These are phyloP conservation scores for Podaxis sp. DNA, from an alignment of 768 basidiomycete genomes.

Conservation along the genomic window DNA sequence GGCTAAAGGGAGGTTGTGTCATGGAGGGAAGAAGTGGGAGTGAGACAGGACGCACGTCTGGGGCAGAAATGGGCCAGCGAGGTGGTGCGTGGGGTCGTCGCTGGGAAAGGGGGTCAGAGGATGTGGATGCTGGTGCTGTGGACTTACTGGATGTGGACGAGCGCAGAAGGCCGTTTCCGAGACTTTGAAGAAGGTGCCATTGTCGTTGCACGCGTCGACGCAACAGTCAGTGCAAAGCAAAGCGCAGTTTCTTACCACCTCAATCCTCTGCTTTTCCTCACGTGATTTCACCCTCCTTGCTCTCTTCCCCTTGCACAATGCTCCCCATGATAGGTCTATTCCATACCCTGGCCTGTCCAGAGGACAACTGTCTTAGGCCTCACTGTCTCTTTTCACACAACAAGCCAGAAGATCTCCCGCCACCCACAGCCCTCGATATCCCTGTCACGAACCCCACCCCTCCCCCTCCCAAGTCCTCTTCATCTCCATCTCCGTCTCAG, in stretches of 20 bases:
- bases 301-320: conserved; percentile 38
- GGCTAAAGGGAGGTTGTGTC: conserved; percentile 29
- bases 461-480: conserved; percentile 17
- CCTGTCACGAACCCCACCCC: conserved; percentile 31
- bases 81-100: conserved; percentile 57
- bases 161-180: background rate
- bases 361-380: conserved; percentile 45
- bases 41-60: conserved; percentile 50
- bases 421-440: conserved; percentile 36
- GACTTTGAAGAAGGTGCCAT: background rate
- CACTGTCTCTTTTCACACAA: conserved; percentile 70
- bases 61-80: conserved; percentile 60
- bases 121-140: background rate
- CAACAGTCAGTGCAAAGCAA: background rate
- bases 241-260: background rate
- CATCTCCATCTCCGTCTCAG: conserved; percentile 26
- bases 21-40: background rate
- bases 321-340: conserved; percentile 65
- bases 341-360: conserved; percentile 59
- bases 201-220: background rate
- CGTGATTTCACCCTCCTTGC: conserved; percentile 1
- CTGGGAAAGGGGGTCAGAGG: conserved; percentile 28
- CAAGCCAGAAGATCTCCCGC: conserved; percentile 31
- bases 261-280: background rate
- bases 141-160: background rate